Evolutionary conservation across 441 rosid species (phyloP).

Genomic region (Gossypium aridum): DNA sequence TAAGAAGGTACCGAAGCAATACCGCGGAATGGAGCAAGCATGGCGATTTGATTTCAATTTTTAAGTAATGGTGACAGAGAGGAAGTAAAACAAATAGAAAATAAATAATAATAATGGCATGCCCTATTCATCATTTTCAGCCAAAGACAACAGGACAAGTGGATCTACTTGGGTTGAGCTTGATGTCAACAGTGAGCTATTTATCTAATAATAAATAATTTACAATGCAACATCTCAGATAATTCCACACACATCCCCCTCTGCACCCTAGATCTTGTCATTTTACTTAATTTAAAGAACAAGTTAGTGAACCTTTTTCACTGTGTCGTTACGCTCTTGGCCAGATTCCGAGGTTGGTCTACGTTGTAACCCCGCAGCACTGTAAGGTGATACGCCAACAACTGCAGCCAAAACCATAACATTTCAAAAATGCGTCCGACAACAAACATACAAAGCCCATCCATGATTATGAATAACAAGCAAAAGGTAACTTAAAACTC

Average conservation of each 20-base stretch:
- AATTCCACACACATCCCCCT: not conserved
- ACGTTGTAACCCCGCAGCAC: constrained; percentile 87
- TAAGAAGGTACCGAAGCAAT: too few species aligned
- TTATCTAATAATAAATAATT: not conserved
- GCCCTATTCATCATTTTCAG: too few species aligned
- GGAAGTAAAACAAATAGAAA: too few species aligned
- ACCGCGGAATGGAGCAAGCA: too few species aligned
- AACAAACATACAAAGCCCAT: not conserved
- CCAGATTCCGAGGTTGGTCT: constrained; percentile 94
- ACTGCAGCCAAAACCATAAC: constrained; percentile 33
- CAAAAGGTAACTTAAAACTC: not conserved
- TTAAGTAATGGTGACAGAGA: too few species aligned
- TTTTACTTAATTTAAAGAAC: not conserved
- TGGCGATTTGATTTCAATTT: too few species aligned
- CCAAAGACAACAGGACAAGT: too few species aligned
- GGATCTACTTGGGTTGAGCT: not conserved
- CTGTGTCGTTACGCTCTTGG: constrained; percentile 91
- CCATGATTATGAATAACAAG: not conserved
- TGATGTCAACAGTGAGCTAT: not conserved
- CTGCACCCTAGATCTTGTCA: not conserved
- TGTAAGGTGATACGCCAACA: constrained; percentile 92
- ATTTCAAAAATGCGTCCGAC: not conserved
- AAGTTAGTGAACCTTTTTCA: constrained; percentile 22
- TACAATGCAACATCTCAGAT: constrained; percentile 6
- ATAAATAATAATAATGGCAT: too few species aligned